A percentile compares a stretch with the other conserved stretches of the same genome.
Evolutionary conservation across 139 green algal species (phyloP).

Genomic region (Picochlorum costavermella): DNA sequence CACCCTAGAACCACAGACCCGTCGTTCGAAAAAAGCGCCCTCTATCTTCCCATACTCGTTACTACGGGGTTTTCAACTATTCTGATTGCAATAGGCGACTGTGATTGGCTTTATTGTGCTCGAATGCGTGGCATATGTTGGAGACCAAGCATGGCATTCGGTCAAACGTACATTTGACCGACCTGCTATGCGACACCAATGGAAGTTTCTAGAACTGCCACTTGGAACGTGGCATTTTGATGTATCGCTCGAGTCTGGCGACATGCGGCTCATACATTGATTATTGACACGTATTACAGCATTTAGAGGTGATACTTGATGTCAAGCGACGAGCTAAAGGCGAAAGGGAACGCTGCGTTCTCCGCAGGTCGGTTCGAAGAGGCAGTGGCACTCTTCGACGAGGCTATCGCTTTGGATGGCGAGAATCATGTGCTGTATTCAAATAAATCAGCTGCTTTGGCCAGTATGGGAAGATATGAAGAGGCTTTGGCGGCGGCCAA

Average conservation of each 20-base stretch:
- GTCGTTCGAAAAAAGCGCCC: too few species aligned
- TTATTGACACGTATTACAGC: too few species aligned
- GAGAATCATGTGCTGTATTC: conserved; percentile 92
- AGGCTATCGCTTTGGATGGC: conserved; percentile 70
- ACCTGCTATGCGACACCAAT: neutral
- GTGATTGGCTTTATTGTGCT: too few species aligned
- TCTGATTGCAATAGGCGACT: too few species aligned
- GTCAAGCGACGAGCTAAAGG: conserved; percentile 42
- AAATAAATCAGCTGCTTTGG: conserved; percentile 79
- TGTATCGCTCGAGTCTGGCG: too few species aligned
- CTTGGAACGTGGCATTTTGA: neutral
- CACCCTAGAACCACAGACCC: too few species aligned
- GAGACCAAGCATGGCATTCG: too few species aligned
- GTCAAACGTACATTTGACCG: too few species aligned
- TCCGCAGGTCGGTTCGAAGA: conserved; percentile 64
- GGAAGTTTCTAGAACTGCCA: conserved; percentile 1
- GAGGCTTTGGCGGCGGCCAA: conserved; percentile 78
- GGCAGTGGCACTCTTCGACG: conserved; percentile 74
- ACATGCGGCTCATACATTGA: too few species aligned
- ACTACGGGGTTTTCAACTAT: too few species aligned
- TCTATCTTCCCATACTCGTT: too few species aligned
- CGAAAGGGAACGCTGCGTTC: conserved; percentile 91
- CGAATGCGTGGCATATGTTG: too few species aligned
- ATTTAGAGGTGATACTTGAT: neutral
- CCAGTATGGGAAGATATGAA: conserved; percentile 66